Evolutionary conservation across 768 basidiomycete genomes (phyloP).

Genomic region (Cubamyces sp.): DNA sequence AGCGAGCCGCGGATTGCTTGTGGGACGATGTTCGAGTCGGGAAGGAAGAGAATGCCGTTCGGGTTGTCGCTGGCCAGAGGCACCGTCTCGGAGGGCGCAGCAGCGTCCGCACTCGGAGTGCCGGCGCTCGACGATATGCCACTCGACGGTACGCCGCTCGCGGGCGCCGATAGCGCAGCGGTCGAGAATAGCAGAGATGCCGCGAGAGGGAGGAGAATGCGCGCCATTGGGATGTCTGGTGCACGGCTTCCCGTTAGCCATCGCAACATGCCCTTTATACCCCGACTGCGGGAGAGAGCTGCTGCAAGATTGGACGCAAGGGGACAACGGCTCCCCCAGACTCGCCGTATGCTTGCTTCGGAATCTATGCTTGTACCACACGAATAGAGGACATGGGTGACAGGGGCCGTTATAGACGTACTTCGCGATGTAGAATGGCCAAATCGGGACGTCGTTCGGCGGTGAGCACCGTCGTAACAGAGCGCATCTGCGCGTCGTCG

Average conservation of each 20-base stretch:
- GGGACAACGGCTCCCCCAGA: background rate
- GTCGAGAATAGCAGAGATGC: conserved; percentile 7
- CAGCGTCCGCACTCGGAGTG: background rate
- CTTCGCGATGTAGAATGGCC: conserved; percentile 8
- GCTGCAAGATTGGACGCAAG: conserved; percentile 2
- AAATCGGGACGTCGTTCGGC: conserved; percentile 10
- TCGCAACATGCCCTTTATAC: conserved; percentile 1
- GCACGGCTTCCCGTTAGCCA: background rate
- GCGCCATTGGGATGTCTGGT: conserved; percentile 11
- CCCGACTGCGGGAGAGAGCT: background rate
- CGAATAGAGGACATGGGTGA: background rate
- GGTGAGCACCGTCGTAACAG: background rate
- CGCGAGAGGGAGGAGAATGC: conserved; percentile 9
- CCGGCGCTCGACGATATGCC: conserved; percentile 11
- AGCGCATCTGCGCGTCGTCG: background rate
- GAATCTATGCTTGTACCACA: conserved; percentile 6
- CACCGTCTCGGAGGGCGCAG: conserved; percentile 25
- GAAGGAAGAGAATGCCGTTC: conserved; percentile 29
- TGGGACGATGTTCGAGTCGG: conserved; percentile 33
- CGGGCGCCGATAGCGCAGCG: conserved; percentile 14
- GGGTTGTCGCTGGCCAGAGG: conserved; percentile 34
- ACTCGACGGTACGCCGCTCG: conserved; percentile 9
- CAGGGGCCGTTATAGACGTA: conserved; percentile 6
- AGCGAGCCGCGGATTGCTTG: conserved; percentile 49
- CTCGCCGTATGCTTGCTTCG: conserved; percentile 3